phyloP scores from a whole-genome alignment of 805 yeast species.

The Metschnikowia cubensis region DNA sequence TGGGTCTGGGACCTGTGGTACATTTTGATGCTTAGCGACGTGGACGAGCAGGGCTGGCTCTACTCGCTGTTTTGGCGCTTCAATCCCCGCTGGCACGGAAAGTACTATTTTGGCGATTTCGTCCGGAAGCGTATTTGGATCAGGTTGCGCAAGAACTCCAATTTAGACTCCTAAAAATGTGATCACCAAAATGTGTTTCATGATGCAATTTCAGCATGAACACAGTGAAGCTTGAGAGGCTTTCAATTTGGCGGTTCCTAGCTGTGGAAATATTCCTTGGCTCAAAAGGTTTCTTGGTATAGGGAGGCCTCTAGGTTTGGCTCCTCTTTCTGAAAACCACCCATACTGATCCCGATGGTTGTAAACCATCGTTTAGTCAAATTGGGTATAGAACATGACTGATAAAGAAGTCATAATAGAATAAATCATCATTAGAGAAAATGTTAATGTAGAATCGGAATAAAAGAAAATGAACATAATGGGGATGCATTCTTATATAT shows the following conservation, averaged over 20 bases:
- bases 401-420: no score
- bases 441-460: no score
- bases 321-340: no score
- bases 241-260: no score
- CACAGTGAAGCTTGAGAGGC: not conserved
- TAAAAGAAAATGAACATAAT: not conserved
- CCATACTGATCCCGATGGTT: not conserved
- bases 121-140: conserved; percentile 69
- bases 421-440: no score
- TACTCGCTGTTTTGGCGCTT: conserved; percentile 46
- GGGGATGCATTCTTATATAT: not conserved
- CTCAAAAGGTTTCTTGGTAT: no score
- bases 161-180: not conserved
- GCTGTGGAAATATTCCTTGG: no score
- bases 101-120: conserved; percentile 52
- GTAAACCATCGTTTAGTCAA: not conserved
- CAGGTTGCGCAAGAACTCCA: conserved; percentile 28
- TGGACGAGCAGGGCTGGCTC: conserved; percentile 84
- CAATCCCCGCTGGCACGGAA: conserved; percentile 57
- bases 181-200: not conserved
- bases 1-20: conserved; percentile 76
- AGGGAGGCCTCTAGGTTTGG: no score
- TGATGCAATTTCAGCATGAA: not conserved
- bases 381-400: no score
- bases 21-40: conserved; percentile 64